Base-by-base conservation (phyloP, 306 rosid species). In the Begonia masoniana region DNA sequence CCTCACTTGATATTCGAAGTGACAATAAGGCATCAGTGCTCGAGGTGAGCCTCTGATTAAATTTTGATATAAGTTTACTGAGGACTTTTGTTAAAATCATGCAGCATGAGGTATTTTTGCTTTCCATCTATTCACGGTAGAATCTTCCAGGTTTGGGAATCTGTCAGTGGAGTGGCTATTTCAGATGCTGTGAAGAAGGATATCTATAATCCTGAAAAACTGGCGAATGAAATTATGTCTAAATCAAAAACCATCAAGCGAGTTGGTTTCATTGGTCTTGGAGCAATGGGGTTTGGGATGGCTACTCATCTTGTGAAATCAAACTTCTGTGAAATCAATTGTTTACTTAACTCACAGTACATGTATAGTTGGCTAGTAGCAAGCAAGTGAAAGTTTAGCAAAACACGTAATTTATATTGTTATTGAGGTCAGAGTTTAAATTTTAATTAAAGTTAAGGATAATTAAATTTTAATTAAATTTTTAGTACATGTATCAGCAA, bases 221-320 rank as follows among this genome's bases (percentile, higher is more conserved):
- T 89, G 74, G 94, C 95, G 47, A 65, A 75, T 65, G 57, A 78
- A 62, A 67, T 68, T 48, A 74, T 62, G 60, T 58, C 82, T 43
- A 56, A 56, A 60, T 67, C 95, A 61, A 60, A 63, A 51, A 62
- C 68, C 48, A 82, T 66, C 64, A 65, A 49, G 45, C 75, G 82
- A 57, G 68, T 89, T 75, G 97, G 95, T 67, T 89, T 89, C 75
- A 64, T 89, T 62, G 97, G 97, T 60, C 97, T 89, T 57, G 97
- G 97, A 72, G 97, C 94, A 56, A 89, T 89, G 97, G 97, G 97
- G 70, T 89, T 82, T 69, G 97, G 97, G 83, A 89, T 89, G 97
- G 94, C 97, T 60, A 76, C 95, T 61, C 91, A 89, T 48, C 82
- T 89, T 56, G 54, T 89, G 76, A 81, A 47, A 42, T 82, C 88